Base-by-base conservation (phyloP, 805 yeast genomes). In the Schizosaccharomyces osmophilus region DNA sequence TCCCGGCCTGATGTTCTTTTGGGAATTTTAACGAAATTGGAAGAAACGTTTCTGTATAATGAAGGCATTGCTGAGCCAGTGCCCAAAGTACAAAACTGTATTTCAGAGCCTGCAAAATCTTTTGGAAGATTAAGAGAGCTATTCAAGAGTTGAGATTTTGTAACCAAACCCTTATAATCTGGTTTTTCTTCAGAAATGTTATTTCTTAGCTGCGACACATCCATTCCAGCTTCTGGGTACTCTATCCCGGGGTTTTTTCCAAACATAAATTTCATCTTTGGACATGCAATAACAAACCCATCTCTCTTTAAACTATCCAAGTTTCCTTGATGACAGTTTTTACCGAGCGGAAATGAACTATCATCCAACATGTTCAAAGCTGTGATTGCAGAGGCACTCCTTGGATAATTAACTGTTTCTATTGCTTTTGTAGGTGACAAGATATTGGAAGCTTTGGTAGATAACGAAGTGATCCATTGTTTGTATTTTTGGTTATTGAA, bases 31-130 rank as follows among this genome's bases (percentile, higher is more conserved):
- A 57, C 15, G 6, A 17, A 32, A 57, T 9, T 57, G 3, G 60
- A 29, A 11, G 43, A 29, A 15, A 57, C 60, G 19, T 57, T 57
- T 36, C 60, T 29, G 48, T 36, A 36, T 57, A 57, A 32, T 3
- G 60, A 36, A 11, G 60, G 60, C 60, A 36, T 57, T 13, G 43
- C 48, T n/a, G 48, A 36, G 8, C 60, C 60, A 19, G 60, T 57
- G 39, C 60, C 60, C 17, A 57, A 41, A 3, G 60, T 57, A 41
- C 17, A 19, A 17, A 57, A 15, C 26, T 57, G 31, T 6, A 57
- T 41, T 3, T 57, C 60, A 19, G 41, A 22, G 26, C 60, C 60
- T 11, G 60, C 36, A 22, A 24, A 22, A 13, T 17, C 51, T 9
- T 36, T 36, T 36, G 41, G 41, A 13, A 36, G 41, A 36, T 11